A percentile compares a stretch with the other conserved stretches of the same genome.
These are phyloP conservation scores for Chlorociboria aeruginascens DNA, from an alignment of 495 filamentous ascomycete genomes.

Conservation along the genomic window DNA sequence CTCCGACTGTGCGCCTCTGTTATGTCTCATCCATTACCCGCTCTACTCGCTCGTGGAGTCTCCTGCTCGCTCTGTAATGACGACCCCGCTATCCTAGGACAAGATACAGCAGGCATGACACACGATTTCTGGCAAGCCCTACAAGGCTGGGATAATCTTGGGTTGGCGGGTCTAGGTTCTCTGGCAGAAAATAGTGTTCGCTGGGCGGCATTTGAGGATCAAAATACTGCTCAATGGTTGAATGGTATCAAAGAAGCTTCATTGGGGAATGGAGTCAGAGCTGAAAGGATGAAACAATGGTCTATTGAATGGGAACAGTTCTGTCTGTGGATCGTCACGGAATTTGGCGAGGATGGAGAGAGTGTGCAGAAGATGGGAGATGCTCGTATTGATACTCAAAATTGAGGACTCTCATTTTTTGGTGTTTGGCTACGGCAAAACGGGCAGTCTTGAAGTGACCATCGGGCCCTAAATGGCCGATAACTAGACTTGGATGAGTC, in stretches of 20 bases:
- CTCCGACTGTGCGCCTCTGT: conserved; percentile 66
- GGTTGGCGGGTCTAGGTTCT: conserved; percentile 66
- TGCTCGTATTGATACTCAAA: conserved; percentile 5
- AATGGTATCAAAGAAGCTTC: conserved; percentile 60
- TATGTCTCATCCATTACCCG: conserved; percentile 69
- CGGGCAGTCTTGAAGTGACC: neutral
- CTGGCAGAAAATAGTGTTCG: conserved; percentile 86
- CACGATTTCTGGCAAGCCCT: conserved; percentile 90
- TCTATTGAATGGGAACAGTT: conserved; percentile 74
- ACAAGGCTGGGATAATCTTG: conserved; percentile 52
- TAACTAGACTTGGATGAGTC: neutral
- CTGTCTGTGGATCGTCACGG: conserved; percentile 77
- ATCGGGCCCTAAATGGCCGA: neutral
- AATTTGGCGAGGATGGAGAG: conserved; percentile 54
- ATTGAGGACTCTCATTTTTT: neutral
- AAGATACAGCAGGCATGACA: conserved; percentile 63
- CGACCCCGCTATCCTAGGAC: conserved; percentile 71
- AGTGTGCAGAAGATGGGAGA: conserved; percentile 4
- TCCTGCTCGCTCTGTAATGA: conserved; percentile 69
- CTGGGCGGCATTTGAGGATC: conserved; percentile 83
- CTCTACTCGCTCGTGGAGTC: conserved; percentile 75
- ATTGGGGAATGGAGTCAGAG: conserved; percentile 61
- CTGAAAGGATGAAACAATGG: conserved; percentile 65
- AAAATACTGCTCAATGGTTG: conserved; percentile 52
- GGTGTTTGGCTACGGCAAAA: neutral